Evolutionary conservation across 1,284 basidiomycete genomes (phyloP).

Genomic region (Neotropicomus parvogracilis): DNA sequence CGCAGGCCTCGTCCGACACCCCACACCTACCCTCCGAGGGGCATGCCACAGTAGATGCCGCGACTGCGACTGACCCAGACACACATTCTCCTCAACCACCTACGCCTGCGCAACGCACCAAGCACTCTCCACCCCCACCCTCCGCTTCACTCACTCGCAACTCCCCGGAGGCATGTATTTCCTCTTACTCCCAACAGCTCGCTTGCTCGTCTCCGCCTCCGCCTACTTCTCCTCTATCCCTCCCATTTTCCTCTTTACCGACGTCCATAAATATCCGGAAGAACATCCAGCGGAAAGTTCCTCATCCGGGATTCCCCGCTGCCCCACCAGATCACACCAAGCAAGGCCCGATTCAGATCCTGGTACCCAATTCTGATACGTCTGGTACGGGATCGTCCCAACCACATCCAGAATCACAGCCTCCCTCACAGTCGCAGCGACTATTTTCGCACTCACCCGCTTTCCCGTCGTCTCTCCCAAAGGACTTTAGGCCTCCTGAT

Average conservation of each 20-base stretch:
- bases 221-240: conserved; percentile 12
- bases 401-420: conserved; percentile 21
- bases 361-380: conserved; percentile 33
- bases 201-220: conserved; percentile 16
- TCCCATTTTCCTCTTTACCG: conserved; percentile 9
- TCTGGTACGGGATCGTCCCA: conserved; percentile 30
- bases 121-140: conserved; percentile 4
- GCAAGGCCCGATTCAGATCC: conserved; percentile 23
- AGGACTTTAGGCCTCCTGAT: conserved; percentile 17
- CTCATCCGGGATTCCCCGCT: conserved; percentile 20
- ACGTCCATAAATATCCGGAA: conserved; percentile 12
- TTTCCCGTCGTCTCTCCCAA: conserved; percentile 20
- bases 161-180: conserved; percentile 9
- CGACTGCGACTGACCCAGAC: conserved; percentile 3
- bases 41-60: background rate
- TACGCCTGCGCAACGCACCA: conserved; percentile 30
- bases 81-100: conserved; percentile 27
- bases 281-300: conserved; percentile 29
- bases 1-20: background rate
- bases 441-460: conserved; percentile 6
- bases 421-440: conserved; percentile 19
- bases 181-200: conserved; percentile 4
- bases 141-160: conserved; percentile 8
- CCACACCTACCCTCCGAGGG: conserved; percentile 2
- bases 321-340: conserved; percentile 14